These are phyloP conservation scores for Monilinia fructicola DNA, from an alignment of 2,329 filamentous ascomycete genomes.

Conservation along the genomic window DNA sequence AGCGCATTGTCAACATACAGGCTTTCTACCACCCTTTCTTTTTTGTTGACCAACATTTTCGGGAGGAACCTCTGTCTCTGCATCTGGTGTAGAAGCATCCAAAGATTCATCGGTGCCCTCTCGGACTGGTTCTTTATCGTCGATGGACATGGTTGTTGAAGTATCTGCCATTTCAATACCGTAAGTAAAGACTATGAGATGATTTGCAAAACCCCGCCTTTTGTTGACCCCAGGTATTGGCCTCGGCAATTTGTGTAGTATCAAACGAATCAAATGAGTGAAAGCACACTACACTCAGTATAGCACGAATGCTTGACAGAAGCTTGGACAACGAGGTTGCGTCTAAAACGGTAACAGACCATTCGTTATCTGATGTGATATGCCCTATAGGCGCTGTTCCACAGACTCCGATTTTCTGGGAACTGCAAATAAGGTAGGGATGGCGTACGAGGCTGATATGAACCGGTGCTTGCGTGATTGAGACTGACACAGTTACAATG, in stretches of 20 bases:
- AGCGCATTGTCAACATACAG: slow-evolving; percentile 59
- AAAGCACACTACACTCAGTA: slow-evolving; percentile 9
- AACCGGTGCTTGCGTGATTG: slow-evolving; percentile 6
- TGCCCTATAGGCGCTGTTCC: slow-evolving; percentile 21
- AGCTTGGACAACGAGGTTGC: slow-evolving; percentile 22
- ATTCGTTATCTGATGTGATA: slow-evolving; percentile 22
- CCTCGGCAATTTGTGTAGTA: slow-evolving; percentile 21
- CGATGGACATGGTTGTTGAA: slow-evolving; percentile 60
- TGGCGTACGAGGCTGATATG: slow-evolving; percentile 22
- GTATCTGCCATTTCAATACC: slow-evolving; percentile 23
- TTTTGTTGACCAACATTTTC: slow-evolving; percentile 68
- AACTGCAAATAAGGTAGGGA: slow-evolving; percentile 21
- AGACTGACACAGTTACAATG: slow-evolving; percentile 15
- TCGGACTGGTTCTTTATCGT: slow-evolving; percentile 56
- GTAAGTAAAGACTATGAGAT: not conserved
- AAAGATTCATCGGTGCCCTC: slow-evolving; percentile 63
- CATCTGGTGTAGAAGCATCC: slow-evolving; percentile 55
- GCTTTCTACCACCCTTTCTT: slow-evolving; percentile 95
- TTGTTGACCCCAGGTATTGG: slow-evolving; percentile 18
- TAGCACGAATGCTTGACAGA: slow-evolving; percentile 21
- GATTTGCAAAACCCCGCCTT: slow-evolving; percentile 13
- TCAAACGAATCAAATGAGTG: slow-evolving; percentile 19
- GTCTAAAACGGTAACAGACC: slow-evolving; percentile 19
- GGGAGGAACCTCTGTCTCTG: slow-evolving; percentile 45
- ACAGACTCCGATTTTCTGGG: slow-evolving; percentile 9